Evolutionary conservation across 768 basidiomycete genomes (phyloP), one percentile per base, ranked within the genome.

Genomic region (Sporobolomyces roseus): DNA sequence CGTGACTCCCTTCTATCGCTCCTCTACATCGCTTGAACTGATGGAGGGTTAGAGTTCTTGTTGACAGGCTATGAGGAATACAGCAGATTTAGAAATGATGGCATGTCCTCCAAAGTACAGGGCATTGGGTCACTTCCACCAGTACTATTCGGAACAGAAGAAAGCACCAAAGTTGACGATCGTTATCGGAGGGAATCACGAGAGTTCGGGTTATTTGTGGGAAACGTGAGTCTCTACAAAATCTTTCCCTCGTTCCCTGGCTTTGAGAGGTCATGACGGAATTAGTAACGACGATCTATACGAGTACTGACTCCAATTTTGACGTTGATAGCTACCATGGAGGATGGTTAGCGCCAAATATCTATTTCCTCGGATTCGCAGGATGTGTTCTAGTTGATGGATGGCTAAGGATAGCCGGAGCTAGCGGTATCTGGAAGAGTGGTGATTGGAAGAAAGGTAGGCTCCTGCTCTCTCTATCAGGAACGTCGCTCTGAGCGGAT

Each of bases 121-220:
- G 70, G 80, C 84, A 30, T 81, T 98, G 58, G 89, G 90, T 35
- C 87, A 86, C 50, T 99, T 98, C 77, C 82, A 90, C 80, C 74
- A 80, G 74, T 99, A 98, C 78, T 97, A 99, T 76, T 87, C 85
- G 1, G 91, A 91, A 1, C 82, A 88, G 76, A 86, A 82, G 75
- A 80, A 73, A n/a, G 93, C 94, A 3, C 92, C 93, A 0, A 78
- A 94, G 6, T 79, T 94, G 77, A 99, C 96, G 0, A 81, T 99
- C 17, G 86, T 98, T 55, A 96, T 98, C 75, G 96, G 96, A 21
- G 96, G 96, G 13, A 98, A 98, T 77, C 96, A 98, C 78, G 96
- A 98, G 79, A 91, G 91, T 2, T 93, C 90, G 27, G 96, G 93
- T 74, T 96, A 97, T 77, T 83, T 98, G 80, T 93, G 91, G 88